A percentile compares a stretch with the other conserved stretches of the same genome.
phyloP scores from a whole-genome alignment of 495 filamentous ascomycete genomes.

The Penicillium canescens region DNA sequence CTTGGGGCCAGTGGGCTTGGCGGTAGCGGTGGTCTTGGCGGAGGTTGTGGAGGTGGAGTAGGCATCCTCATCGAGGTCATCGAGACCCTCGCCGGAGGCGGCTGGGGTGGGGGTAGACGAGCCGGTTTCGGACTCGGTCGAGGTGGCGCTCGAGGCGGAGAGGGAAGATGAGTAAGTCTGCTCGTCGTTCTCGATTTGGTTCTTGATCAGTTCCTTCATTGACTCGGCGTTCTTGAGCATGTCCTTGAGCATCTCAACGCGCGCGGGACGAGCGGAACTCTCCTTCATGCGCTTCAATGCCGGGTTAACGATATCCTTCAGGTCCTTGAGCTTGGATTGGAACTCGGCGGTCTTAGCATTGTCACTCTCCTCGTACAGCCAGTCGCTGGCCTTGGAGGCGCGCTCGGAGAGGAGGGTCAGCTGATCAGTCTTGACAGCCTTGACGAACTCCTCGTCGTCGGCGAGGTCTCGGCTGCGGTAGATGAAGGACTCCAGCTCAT shows the following conservation, averaged over 20 bases:
- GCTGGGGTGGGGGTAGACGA: conserved; percentile 28
- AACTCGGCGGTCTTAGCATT: conserved; percentile 71
- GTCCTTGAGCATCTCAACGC: conserved; percentile 62
- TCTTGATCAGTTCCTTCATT: conserved; percentile 45
- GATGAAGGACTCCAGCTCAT: conserved; percentile 90
- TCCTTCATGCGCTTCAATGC: conserved; percentile 70
- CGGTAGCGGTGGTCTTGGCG: conserved; percentile 27
- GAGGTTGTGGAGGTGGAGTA: conserved; percentile 35
- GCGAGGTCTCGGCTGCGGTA: conserved; percentile 85
- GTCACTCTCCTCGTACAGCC: conserved; percentile 85
- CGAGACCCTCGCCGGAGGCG: conserved; percentile 24
- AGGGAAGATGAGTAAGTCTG: conserved; percentile 39
- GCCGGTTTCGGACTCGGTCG: conserved; percentile 22
- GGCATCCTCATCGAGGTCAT: conserved; percentile 44
- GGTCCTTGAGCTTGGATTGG: conserved; percentile 66
- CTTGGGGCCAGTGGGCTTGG: conserved; percentile 39
- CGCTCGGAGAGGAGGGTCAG: conserved; percentile 62
- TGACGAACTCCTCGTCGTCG: conserved; percentile 71
- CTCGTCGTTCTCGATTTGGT: conserved; percentile 43
- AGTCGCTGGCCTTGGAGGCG: conserved; percentile 70
- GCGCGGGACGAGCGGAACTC: conserved; percentile 60
- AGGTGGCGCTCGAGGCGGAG: conserved; percentile 25
- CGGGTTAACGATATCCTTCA: conserved; percentile 69
- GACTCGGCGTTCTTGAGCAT: conserved; percentile 56
- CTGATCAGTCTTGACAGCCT: conserved; percentile 63